A percentile compares a stretch with the other conserved stretches of the same genome.
Evolutionary conservation across 2,329 filamentous ascomycete genomes (phyloP).

Genomic region (Fusarium albosuccineum): DNA sequence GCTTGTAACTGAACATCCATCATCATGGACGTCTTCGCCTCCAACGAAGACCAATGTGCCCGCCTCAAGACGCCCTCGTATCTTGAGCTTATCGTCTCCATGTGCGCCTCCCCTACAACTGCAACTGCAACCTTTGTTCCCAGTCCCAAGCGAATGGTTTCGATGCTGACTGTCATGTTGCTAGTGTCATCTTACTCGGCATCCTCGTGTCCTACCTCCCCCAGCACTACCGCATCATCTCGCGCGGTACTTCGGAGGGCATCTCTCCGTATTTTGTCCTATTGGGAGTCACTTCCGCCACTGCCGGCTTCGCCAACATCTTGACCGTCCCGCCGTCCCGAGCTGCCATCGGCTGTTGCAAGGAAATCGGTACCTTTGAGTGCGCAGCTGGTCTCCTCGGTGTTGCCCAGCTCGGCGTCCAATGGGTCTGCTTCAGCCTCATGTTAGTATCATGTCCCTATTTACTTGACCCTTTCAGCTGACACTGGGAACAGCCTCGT

Average conservation of each 20-base stretch:
- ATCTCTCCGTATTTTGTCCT: slow-evolving; percentile 96
- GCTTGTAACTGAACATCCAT: not conserved
- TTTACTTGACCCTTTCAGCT: slow-evolving; percentile 37
- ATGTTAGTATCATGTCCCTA: slow-evolving; percentile 72
- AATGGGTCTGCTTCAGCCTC: slow-evolving; percentile 91
- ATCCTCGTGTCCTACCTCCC: slow-evolving; percentile 94
- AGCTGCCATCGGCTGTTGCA: slow-evolving; percentile 87
- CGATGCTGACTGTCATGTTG: slow-evolving; percentile 15
- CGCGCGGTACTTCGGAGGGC: slow-evolving; percentile 87
- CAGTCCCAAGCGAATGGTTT: not conserved
- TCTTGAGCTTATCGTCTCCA: slow-evolving; percentile 68
- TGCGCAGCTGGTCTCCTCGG: slow-evolving; percentile 89
- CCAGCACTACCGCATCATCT: slow-evolving; percentile 92
- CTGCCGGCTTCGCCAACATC: slow-evolving; percentile 92
- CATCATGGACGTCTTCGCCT: slow-evolving; percentile 46
- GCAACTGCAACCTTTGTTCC: not conserved
- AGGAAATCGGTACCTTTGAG: slow-evolving; percentile 81
- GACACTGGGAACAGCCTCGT: slow-evolving; percentile 72
- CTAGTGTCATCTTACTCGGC: slow-evolving; percentile 81
- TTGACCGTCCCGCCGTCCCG: slow-evolving; percentile 86
- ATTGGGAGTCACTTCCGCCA: slow-evolving; percentile 91
- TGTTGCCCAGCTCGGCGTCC: slow-evolving; percentile 89
- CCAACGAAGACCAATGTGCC: slow-evolving; percentile 57
- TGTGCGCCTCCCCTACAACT: slow-evolving; percentile 55
- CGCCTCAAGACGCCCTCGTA: slow-evolving; percentile 66